Base-by-base conservation (phyloP, 495 filamentous ascomycete genomes). In the Chaetomidium leptoderma region DNA sequence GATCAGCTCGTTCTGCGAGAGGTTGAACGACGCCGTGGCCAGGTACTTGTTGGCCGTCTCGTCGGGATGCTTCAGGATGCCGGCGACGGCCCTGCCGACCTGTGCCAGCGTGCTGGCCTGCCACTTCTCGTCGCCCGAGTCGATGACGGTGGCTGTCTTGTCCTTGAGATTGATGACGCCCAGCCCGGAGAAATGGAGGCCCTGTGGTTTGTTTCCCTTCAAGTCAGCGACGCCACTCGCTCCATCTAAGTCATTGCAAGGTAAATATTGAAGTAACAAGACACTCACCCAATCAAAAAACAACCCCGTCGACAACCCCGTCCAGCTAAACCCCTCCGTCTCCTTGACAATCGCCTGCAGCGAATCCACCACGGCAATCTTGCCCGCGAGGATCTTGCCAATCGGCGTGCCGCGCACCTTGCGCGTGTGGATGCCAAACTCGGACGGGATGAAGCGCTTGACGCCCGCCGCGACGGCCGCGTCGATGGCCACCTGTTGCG, bases 381-480 rank as follows among this genome's bases (percentile, higher is more conserved):
- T 86, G 23, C 70, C 70, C 3, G 53, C 68, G 39, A 81, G 72
- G 59, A 72, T 81, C 64, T 55, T 75, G 43, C 66, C 76, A 61
- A 70, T 74, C 46, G 50, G 64, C 62, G 48, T 62, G 32, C 57
- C 63, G 23, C 60, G 55, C 3, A 69, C 44, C 44, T 63, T 61
- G 56, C 74, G 65, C 21, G 73, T 75, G 55, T 85, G 75, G 50
- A 74, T 57, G 1, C 86, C 87, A 57, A 83, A 90, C 59, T 87
- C 84, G 11, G 79, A 81, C 0, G 85, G 86, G 42, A 89, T 73
- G 59, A 86, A 85, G 27, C 85, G 78, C 65, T 78, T 73, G 3
- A 89, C 83, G 14, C 78, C 77, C 1, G 81, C 84, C 0, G 75
- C 74, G 17, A 82, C 64, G 0, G 83, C 77, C 2, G 85, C 86